These are phyloP conservation scores for Xylariaceae sp. DNA, from an alignment of 2,329 filamentous ascomycete genomes.

Conservation along the genomic window DNA sequence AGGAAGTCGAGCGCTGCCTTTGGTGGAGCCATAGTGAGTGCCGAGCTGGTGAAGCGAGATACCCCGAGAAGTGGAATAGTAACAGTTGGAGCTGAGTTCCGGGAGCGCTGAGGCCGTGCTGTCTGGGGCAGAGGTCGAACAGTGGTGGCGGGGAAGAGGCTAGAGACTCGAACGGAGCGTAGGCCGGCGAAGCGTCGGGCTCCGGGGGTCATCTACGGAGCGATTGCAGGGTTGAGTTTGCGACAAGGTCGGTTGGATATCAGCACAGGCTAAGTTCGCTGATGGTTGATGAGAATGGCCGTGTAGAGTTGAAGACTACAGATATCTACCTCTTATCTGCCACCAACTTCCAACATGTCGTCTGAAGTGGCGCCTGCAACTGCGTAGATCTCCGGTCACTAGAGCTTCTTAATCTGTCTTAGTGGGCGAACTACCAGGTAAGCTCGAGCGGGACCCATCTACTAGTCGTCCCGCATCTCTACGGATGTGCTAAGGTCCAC, in stretches of 20 bases:
- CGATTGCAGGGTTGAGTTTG: not conserved
- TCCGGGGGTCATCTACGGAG: constrained; percentile 13
- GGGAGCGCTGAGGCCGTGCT: not conserved
- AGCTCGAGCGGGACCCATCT: too few relatives aligned
- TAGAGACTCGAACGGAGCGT: constrained; percentile 13
- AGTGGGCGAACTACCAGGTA: too few relatives aligned
- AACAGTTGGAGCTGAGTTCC: not conserved
- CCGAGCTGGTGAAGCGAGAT: constrained; percentile 17
- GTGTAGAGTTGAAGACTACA: not conserved
- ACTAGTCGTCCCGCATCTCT: too few relatives aligned
- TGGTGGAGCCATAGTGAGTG: constrained; percentile 46
- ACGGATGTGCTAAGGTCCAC: too few relatives aligned
- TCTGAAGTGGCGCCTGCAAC: too few relatives aligned
- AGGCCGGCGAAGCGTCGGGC: constrained; percentile 9
- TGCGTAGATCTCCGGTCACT: too few relatives aligned
- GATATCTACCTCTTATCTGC: constrained; percentile 1
- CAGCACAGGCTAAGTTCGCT: not conserved
- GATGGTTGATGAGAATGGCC: not conserved
- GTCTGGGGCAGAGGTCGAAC: not conserved
- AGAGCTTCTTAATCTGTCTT: too few relatives aligned
- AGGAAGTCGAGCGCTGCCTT: constrained; percentile 75
- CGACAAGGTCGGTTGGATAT: constrained; percentile 2
- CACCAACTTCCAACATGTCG: too few relatives aligned
- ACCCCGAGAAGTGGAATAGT: constrained; percentile 2
- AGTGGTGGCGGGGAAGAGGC: constrained; percentile 11